These are phyloP conservation scores for Lepidium africanum DNA, from an alignment of 345 rosid genomes.

Conservation along the genomic window DNA sequence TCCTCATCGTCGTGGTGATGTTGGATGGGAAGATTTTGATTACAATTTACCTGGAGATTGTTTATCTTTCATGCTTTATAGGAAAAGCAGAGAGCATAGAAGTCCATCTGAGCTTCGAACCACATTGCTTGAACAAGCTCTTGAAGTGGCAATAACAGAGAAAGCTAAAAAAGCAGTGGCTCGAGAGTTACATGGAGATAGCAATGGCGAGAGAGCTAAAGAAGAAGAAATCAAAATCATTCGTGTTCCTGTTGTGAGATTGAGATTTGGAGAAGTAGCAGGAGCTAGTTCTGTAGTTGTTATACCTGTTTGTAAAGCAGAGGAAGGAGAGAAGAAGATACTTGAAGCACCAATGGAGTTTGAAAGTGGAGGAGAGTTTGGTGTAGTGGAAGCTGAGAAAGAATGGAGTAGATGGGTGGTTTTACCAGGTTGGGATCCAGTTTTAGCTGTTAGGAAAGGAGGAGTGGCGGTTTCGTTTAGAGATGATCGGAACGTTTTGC, in stretches of 20 bases:
- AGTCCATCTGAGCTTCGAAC: slow-evolving; percentile 47
- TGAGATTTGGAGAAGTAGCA: slow-evolving; percentile 76
- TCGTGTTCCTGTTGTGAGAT: slow-evolving; percentile 67
- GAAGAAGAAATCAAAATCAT: slow-evolving; percentile 26
- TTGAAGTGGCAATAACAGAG: slow-evolving; percentile 56
- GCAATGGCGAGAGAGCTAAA: slow-evolving; percentile 15
- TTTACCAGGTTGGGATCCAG: slow-evolving; percentile 67
- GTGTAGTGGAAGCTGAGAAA: slow-evolving; percentile 73
- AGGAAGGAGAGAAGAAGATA: slow-evolving; percentile 42
- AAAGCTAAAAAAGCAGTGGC: slow-evolving; percentile 41
- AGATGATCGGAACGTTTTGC: slow-evolving; percentile 55
- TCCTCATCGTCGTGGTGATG: slow-evolving; percentile 67
- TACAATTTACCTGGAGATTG: slow-evolving; percentile 72
- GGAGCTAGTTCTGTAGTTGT: slow-evolving; percentile 61
- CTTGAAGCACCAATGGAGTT: slow-evolving; percentile 61
- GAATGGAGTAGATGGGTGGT: slow-evolving; percentile 91
- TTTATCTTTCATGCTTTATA: slow-evolving; percentile 59
- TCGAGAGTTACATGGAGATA: slow-evolving; percentile 42
- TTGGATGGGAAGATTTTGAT: slow-evolving; percentile 48
- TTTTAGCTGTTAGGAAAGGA: slow-evolving; percentile 37
- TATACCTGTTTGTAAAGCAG: slow-evolving; percentile 63
- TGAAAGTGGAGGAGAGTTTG: slow-evolving; percentile 54
- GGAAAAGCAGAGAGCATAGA: slow-evolving; percentile 59
- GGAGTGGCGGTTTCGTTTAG: slow-evolving; percentile 71
- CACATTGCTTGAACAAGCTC: slow-evolving; percentile 46